A percentile compares a stretch with the other conserved stretches of the same genome.
These are phyloP conservation scores for Blastomyces emzantsi DNA, from an alignment of 2,329 filamentous ascomycete genomes.

Conservation along the genomic window DNA sequence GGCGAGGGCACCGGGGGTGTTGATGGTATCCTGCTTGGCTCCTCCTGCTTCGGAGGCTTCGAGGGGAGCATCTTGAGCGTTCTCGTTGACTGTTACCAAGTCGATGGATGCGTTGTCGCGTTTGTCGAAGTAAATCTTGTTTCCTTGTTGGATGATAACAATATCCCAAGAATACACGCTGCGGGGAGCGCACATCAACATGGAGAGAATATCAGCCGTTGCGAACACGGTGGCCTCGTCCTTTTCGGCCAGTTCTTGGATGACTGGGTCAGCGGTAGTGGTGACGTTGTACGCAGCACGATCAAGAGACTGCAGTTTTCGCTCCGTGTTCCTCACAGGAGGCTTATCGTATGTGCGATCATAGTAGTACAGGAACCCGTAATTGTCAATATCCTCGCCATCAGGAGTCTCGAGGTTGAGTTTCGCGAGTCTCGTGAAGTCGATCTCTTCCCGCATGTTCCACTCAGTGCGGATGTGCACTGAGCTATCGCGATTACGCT, in stretches of 20 bases:
- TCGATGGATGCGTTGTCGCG: slow-evolving; percentile 89
- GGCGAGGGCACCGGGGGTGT: slow-evolving; percentile 85
- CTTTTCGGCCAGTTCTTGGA: slow-evolving; percentile 93
- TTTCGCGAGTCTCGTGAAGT: slow-evolving; percentile 91
- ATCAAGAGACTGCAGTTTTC: slow-evolving; percentile 79
- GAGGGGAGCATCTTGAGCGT: slow-evolving; percentile 87
- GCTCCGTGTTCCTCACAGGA: slow-evolving; percentile 79
- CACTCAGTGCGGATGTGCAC: slow-evolving; percentile 96
- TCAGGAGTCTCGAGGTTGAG: slow-evolving; percentile 92
- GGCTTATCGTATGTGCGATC: slow-evolving; percentile 92
- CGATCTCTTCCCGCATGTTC: slow-evolving; percentile 94
- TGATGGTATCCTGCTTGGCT: slow-evolving; percentile 78
- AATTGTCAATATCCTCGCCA: slow-evolving; percentile 88
- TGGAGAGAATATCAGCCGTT: slow-evolving; percentile 93
- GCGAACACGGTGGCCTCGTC: slow-evolving; percentile 95
- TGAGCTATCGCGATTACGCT: slow-evolving; percentile 89
- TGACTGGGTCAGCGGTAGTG: slow-evolving; percentile 89
- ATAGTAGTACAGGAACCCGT: slow-evolving; percentile 98
- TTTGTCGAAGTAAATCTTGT: slow-evolving; percentile 99
- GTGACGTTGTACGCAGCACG: slow-evolving; percentile 97
- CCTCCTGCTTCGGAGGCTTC: slow-evolving; percentile 62
- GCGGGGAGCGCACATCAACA: slow-evolving; percentile 97
- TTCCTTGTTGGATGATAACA: slow-evolving; percentile 81
- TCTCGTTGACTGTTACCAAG: slow-evolving; percentile 98
- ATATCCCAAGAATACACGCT: slow-evolving; percentile 99